Conservation (phyloP, 176 grass and related monocot species). For the Carex pumila region DNA sequence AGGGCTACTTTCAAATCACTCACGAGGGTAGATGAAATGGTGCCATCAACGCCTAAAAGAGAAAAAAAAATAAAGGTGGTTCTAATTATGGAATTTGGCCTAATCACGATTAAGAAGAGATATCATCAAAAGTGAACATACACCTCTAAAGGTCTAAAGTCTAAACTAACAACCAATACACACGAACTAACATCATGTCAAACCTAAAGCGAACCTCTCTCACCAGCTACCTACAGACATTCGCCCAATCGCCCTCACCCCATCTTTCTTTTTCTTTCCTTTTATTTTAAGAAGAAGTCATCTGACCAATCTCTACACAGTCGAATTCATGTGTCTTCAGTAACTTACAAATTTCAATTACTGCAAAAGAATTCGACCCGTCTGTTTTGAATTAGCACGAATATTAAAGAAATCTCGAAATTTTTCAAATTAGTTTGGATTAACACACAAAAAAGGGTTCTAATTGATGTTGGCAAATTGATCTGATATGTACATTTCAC, state of each 20-base stretch:
- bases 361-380: too few relatives aligned
- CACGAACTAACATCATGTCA: conserved; percentile 11
- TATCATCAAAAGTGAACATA: background rate
- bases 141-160: background rate
- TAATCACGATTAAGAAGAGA: conserved; percentile 19
- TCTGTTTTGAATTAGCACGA: too few relatives aligned
- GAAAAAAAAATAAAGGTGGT: background rate
- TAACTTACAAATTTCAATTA: too few relatives aligned
- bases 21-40: conserved; percentile 8
- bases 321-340: too few relatives aligned
- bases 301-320: too few relatives aligned
- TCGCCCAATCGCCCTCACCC: background rate
- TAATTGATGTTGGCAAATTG: too few relatives aligned
- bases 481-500: too few relatives aligned
- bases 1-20: background rate
- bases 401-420: too few relatives aligned
- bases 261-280: background rate
- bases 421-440: too few relatives aligned
- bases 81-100: conserved; percentile 10
- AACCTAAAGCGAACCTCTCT: conserved; percentile 8
- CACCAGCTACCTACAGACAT: conserved; percentile 3
- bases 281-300: background rate
- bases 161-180: background rate
- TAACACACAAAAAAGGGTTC: too few relatives aligned
- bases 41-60: background rate